Base-by-base conservation (phyloP, 2,329 filamentous ascomycete genomes). In the Botrytis fragariae region DNA sequence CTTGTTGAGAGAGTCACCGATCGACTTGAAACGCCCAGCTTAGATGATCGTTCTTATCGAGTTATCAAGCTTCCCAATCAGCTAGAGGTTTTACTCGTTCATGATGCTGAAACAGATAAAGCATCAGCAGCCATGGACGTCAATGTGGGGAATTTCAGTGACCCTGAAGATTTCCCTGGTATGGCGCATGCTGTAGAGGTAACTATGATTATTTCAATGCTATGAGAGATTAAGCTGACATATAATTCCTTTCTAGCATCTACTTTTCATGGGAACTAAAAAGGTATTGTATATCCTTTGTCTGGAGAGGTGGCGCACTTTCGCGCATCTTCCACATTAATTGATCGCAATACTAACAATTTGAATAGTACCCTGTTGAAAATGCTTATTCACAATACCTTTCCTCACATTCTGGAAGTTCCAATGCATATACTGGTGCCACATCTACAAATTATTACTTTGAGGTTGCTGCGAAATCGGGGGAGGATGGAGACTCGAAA, bases 401-500 rank as follows among this genome's bases (percentile, higher is more conserved):
- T 71, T 93, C 94, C 69, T 88, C 93, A 74, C 92, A 98, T 82
- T 97, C 94, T 16, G 96, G 96, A 72, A 90, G 92, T 80, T 97
- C 95, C 42, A 99, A 99, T 82, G 96, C 96, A 72, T 98, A 97
- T 82, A 99, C 96, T 1, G 94, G 92, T 25, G 87, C 93, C 8
- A 97, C 94, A 1, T 97, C 95, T 70, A 99, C 96, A 76, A 98
- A 98, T 84, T 99, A 97, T 85, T 98, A 93, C 84, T 99, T 99
- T 81, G 96, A 99, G 80, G 91, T 98, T 73, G 93, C 93, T 32
- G 94, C 94, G 45, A 93, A 93, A 69, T 88, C 92, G 20, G 93
- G 94, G 42, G 89, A 92, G 22, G 89, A 86, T 80, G 90, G 91
- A 25, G 79, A 82, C 74, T 85, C 87, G 54, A 83, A 87, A 71